Evolutionary conservation across 202 grass and related monocot genomes (phyloP).

Genomic region (Digitaria exilis): DNA sequence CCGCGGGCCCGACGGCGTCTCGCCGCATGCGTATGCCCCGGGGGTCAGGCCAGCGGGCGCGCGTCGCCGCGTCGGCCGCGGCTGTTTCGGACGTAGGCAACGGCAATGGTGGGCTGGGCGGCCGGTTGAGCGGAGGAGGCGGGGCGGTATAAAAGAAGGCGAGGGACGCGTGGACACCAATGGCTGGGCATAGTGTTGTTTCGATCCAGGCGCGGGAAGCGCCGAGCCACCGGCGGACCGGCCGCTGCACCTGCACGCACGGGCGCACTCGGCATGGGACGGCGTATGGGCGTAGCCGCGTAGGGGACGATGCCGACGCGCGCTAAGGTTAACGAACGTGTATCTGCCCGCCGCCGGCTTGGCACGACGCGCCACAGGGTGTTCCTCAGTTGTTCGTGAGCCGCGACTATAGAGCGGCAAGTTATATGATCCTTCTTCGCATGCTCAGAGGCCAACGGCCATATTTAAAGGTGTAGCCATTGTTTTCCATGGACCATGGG

Average conservation of each 20-base stretch:
- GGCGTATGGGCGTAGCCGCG: not conserved
- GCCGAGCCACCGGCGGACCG: not conserved
- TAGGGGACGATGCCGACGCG: not conserved
- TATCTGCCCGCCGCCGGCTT: not conserved
- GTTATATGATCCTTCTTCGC: too few relatives aligned
- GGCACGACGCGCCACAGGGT: not conserved
- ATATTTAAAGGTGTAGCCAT: too few relatives aligned
- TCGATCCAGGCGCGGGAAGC: constrained; percentile 2
- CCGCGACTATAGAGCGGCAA: too few relatives aligned
- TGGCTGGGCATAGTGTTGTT: not conserved
- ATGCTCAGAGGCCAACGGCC: too few relatives aligned
- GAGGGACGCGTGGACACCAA: not conserved
- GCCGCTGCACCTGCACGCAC: not conserved
- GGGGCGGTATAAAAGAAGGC: not conserved
- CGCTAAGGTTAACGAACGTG: not conserved
- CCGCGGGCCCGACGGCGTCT: constrained; percentile 31
- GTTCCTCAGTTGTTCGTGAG: not conserved
- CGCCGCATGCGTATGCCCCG: constrained; percentile 25
- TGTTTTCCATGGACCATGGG: too few relatives aligned
- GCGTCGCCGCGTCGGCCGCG: not conserved
- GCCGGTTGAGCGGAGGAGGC: not conserved
- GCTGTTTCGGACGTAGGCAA: not conserved
- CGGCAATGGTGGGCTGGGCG: not conserved
- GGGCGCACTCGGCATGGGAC: not conserved
- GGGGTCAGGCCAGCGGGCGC: not conserved